These are phyloP conservation scores for Podosphaera fusca DNA, from an alignment of 2,329 filamentous ascomycete species.

Conservation along the genomic window DNA sequence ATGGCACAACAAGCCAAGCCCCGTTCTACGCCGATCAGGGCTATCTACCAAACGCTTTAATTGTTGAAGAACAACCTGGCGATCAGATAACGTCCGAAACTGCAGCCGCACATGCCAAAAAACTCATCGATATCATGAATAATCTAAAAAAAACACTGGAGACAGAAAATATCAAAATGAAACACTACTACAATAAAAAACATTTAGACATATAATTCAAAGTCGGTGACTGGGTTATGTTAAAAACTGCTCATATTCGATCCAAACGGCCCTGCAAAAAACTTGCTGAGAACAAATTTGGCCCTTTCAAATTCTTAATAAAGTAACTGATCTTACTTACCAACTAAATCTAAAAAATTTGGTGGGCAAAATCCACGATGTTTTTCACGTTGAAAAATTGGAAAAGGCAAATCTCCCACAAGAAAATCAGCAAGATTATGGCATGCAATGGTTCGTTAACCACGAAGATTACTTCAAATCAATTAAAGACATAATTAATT, in stretches of 20 bases:
- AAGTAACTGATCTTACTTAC: neutral
- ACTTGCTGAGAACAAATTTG: neutral
- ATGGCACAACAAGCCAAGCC: neutral
- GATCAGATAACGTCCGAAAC: neutral
- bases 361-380: conserved; percentile 1
- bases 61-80: neutral
- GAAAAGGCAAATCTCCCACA: neutral
- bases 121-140: neutral
- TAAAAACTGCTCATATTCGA: conserved; percentile 1
- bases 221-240: neutral
- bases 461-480: neutral
- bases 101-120: neutral
- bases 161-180: neutral
- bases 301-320: conserved; percentile 1
- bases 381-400: conserved; percentile 1
- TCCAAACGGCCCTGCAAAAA: conserved; percentile 1
- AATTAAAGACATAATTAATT: neutral
- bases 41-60: neutral
- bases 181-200: neutral
- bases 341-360: neutral
- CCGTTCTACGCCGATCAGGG: neutral
- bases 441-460: neutral
- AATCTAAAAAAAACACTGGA: neutral
- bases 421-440: neutral
- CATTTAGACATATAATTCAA: neutral